Evolutionary conservation across 2,329 filamentous ascomycete genomes (phyloP).

Genomic region (Beauveria varroae): DNA sequence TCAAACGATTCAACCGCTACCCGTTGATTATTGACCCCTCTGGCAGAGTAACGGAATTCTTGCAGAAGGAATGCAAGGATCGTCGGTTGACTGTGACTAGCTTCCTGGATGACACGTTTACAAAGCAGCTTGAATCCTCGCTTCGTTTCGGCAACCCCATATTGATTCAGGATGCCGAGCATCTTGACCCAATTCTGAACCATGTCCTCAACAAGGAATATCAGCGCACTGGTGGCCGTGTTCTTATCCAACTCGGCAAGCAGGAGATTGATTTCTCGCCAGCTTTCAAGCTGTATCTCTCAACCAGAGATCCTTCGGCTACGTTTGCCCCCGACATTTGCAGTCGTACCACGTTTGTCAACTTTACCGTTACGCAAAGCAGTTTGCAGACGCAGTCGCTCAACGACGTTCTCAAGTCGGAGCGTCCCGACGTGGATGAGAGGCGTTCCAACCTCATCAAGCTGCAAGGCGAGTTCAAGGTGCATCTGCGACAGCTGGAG

Average conservation of each 20-base stretch:
- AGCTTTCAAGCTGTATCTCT: conserved; percentile 89
- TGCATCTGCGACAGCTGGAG: conserved; percentile 93
- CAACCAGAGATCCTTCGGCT: conserved; percentile 91
- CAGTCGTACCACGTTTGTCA: conserved; percentile 97
- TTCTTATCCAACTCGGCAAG: conserved; percentile 95
- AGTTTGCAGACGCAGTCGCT: conserved; percentile 96
- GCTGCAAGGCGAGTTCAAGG: conserved; percentile 96
- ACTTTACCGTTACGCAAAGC: conserved; percentile 98
- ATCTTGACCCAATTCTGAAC: conserved; percentile 93
- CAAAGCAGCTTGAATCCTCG: conserved; percentile 94
- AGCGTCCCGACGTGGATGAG: conserved; percentile 95
- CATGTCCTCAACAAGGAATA: conserved; percentile 99
- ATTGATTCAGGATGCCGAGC: conserved; percentile 95
- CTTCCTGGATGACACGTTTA: conserved; percentile 96
- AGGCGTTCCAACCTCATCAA: conserved; percentile 96
- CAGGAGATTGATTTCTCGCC: conserved; percentile 99
- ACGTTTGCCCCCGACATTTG: conserved; percentile 95
- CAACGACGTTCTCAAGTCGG: conserved; percentile 94
- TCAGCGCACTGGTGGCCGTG: conserved; percentile 94
- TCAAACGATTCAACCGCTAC: conserved; percentile 97
- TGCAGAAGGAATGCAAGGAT: conserved; percentile 91
- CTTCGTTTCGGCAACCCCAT: conserved; percentile 97
- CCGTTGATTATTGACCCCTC: conserved; percentile 98
- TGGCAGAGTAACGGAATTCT: conserved; percentile 86
- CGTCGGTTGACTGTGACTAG: conserved; percentile 92